Percentiles rank a stretch among this genome's conserved stretches.
These are phyloP conservation scores for Didymella glomerata DNA, from an alignment of 2,329 filamentous ascomycete species.

Conservation along the genomic window DNA sequence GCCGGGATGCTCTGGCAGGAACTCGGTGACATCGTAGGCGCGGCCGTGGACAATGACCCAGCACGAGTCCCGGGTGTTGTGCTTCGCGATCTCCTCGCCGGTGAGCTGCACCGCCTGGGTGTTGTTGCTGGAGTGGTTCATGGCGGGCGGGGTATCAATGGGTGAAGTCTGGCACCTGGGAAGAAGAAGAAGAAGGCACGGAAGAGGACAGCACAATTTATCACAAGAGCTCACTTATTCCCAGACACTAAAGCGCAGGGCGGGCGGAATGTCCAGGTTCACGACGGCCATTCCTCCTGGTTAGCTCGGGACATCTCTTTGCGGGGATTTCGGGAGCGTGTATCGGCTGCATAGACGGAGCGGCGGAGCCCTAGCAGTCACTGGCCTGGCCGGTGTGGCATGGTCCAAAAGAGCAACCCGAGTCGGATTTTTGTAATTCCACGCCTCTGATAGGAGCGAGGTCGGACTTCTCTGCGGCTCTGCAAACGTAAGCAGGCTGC, in stretches of 20 bases:
- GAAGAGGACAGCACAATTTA: constrained; percentile 16
- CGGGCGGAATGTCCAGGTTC: constrained; percentile 41
- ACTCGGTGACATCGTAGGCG: constrained; percentile 73
- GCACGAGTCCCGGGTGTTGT: constrained; percentile 80
- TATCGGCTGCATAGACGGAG: constrained; percentile 17
- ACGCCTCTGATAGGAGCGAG: constrained; percentile 20
- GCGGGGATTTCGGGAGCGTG: constrained; percentile 28
- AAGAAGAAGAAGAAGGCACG: constrained; percentile 7
- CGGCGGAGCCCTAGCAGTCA: constrained; percentile 13
- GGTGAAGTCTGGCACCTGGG: constrained; percentile 1
- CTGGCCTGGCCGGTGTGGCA: constrained; percentile 10
- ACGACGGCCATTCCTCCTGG: constrained; percentile 38
- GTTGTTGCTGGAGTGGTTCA: constrained; percentile 56
- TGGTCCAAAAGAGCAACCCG: constrained; percentile 27
- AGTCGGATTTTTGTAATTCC: constrained; percentile 27
- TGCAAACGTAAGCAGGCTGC: constrained; percentile 19
- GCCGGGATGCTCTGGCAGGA: constrained; percentile 70
- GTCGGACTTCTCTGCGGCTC: constrained; percentile 6
- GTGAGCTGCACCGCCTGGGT: constrained; percentile 56
- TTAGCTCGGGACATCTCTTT: constrained; percentile 45
- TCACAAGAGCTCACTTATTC: constrained; percentile 23
- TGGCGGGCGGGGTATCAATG: constrained; percentile 35
- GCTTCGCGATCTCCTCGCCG: constrained; percentile 66
- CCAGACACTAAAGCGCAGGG: constrained; percentile 31
- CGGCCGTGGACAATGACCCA: constrained; percentile 75